Evolutionary conservation across 1,139 yeast genomes (phyloP), one percentile per base, ranked within the genome.

Genomic region (Blastobotrys capitulatus): DNA sequence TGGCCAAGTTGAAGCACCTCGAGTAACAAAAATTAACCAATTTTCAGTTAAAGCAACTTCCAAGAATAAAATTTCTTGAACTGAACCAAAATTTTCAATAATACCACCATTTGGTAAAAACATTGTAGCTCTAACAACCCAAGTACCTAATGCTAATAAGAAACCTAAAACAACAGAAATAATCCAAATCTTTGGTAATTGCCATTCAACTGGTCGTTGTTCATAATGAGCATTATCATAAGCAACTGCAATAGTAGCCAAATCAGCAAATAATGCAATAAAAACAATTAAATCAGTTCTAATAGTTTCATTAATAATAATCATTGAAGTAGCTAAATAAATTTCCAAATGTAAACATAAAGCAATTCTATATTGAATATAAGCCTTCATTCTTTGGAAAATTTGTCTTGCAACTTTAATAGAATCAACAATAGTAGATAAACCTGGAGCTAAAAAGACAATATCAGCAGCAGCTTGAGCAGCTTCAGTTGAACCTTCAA

Each of bases 1-100:
- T 78, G 96, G 96, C 95, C 95, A 86, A 90, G 87, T 86, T 69
- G 94, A 94, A 78, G 95, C 95, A 71, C 95, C 95, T 38, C 87
- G 80, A 64, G 87, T 82, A 63, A 82, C 77, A 79, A 82, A 82
- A 73, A 82, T 82, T 68, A 82, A 78, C 87, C 87, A 82, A 77
- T 82, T 82, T 75, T 82, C 87, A 67, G 87, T 81, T 64, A 82
- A 80, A 47, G 87, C 79, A 66, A 82, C 80, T 73, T 82, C 83
- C 68, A 82, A 77, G 79, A 82, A 82, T 65, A 82, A 74, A 60
- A 82, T 74, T 72, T 83, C 84, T 66, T 82, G 86, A 54, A 78
- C 65, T 60, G 80, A 75, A 72, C 86, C 87, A 72, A 79, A 82
- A 81, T 81, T 80, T 71, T 82, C 84, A 61, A 82, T 73, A 61